phyloP scores from a whole-genome alignment of 106 monocot species.

The Triglochin maritima region DNA sequence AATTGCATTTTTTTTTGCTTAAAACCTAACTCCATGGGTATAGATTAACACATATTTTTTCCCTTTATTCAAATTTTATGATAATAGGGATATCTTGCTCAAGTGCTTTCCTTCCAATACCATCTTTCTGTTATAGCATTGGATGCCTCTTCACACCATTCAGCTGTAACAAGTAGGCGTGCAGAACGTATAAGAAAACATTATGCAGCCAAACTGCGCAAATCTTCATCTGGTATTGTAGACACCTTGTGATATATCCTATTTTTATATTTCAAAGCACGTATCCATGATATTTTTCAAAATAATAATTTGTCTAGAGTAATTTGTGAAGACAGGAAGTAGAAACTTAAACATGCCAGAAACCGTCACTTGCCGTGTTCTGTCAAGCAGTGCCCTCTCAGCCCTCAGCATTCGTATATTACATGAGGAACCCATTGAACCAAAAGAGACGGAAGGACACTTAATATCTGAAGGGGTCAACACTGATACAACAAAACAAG shows the following conservation, averaged over 20 bases:
- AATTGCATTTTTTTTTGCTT: no score
- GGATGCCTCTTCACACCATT: slow-evolving; percentile 95
- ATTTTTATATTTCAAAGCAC: slow-evolving; percentile 6
- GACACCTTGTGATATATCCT: slow-evolving; percentile 2
- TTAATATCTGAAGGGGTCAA: slow-evolving; percentile 2
- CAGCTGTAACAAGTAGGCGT: slow-evolving; percentile 66
- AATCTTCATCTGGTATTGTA: slow-evolving; percentile 28
- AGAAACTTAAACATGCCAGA: slow-evolving; percentile 42
- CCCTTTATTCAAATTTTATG: neutral
- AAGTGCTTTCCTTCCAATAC: slow-evolving; percentile 78
- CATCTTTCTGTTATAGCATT: slow-evolving; percentile 75
- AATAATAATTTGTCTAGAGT: no score
- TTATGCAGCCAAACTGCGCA: slow-evolving; percentile 54
- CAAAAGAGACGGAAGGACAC: slow-evolving; percentile 2
- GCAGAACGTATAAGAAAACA: slow-evolving; percentile 89
- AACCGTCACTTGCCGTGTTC: slow-evolving; percentile 65
- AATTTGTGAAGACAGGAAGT: slow-evolving; percentile 24
- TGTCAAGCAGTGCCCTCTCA: slow-evolving; percentile 64
- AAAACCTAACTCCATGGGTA: no score
- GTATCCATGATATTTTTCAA: neutral
- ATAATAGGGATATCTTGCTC: slow-evolving; percentile 91
- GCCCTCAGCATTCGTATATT: slow-evolving; percentile 19
- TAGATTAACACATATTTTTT: no score
- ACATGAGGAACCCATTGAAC: slow-evolving; percentile 11
- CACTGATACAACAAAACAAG: slow-evolving; percentile 1